Evolutionary conservation across 2,329 filamentous ascomycete genomes (phyloP).

Genomic region (Tolypocladium sp.): DNA sequence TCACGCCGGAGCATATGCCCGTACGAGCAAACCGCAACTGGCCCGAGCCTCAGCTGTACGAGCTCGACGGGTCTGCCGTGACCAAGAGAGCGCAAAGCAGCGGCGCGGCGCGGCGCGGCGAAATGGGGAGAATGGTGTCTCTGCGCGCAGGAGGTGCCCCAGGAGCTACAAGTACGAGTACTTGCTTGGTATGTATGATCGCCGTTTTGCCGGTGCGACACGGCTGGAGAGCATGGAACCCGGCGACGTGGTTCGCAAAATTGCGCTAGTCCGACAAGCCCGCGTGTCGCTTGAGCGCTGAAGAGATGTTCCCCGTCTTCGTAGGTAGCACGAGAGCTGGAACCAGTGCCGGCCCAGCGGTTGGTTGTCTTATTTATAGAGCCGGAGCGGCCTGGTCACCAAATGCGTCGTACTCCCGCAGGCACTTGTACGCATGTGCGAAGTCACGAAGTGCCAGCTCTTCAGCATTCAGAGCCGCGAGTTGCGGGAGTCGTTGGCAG

Average conservation of each 20-base stretch:
- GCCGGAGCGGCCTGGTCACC: background rate
- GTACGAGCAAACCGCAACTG: background rate
- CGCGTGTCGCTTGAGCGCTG: background rate
- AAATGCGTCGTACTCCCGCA: background rate
- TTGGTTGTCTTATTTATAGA: background rate
- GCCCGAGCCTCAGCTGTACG: background rate
- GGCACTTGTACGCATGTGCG: background rate
- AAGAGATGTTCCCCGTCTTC: background rate
- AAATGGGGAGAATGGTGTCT: background rate
- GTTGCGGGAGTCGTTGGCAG: background rate
- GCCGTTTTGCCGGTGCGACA: background rate
- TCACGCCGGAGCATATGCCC: background rate
- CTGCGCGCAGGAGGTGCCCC: background rate
- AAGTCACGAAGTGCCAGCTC: background rate
- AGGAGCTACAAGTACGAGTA: background rate
- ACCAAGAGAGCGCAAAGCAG: background rate
- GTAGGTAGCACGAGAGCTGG: background rate
- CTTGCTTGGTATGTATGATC: background rate
- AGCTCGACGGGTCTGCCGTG: background rate
- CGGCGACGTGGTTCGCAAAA: conserved; percentile 1
- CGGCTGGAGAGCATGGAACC: background rate
- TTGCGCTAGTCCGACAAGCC: background rate
- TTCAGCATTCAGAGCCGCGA: background rate
- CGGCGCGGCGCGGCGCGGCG: background rate
- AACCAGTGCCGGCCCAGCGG: background rate